These are phyloP conservation scores for Pythium aristosporum DNA, from an alignment of 352 stramenopile species.

Conservation along the genomic window DNA sequence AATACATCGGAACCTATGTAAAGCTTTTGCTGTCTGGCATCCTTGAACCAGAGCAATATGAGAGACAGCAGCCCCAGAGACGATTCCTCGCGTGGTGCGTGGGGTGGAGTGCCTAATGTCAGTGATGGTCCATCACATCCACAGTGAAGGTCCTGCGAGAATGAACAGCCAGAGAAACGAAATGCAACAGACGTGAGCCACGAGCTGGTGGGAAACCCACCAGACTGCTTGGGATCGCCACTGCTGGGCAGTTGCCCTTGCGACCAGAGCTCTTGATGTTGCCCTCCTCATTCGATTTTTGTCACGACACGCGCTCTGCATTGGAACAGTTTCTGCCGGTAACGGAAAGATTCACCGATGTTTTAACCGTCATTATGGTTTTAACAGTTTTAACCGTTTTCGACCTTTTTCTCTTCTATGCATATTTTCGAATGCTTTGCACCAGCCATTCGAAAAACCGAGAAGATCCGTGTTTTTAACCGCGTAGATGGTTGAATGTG, in stretches of 20 bases:
- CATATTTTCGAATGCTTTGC: slow-evolving; percentile 1
- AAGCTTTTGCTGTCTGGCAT: neutral
- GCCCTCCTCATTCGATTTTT: neutral
- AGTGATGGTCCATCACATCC: slow-evolving; percentile 6
- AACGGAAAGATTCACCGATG: slow-evolving; percentile 7
- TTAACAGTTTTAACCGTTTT: neutral
- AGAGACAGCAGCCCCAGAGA: neutral
- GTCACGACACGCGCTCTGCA: slow-evolving; percentile 21
- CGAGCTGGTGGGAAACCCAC: neutral
- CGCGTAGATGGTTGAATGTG: too few species aligned
- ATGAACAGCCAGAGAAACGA: neutral
- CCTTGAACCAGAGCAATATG: neutral
- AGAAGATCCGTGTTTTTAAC: neutral
- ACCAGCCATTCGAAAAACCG: slow-evolving; percentile 11
- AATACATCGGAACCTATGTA: slow-evolving; percentile 13
- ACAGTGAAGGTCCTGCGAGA: slow-evolving; percentile 7
- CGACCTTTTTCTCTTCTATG: neutral
- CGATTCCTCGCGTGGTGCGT: slow-evolving; percentile 1
- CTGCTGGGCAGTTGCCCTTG: neutral
- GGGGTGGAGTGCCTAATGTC: neutral
- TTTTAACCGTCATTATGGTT: slow-evolving; percentile 15
- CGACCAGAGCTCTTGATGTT: neutral
- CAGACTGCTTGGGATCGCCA: neutral
- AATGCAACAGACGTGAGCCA: neutral
- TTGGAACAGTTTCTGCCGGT: slow-evolving; percentile 7